Percentiles rank a stretch among this genome's conserved stretches.
Evolutionary conservation across 129 eudicot species (phyloP).

Genomic region (Calendula officinalis): DNA sequence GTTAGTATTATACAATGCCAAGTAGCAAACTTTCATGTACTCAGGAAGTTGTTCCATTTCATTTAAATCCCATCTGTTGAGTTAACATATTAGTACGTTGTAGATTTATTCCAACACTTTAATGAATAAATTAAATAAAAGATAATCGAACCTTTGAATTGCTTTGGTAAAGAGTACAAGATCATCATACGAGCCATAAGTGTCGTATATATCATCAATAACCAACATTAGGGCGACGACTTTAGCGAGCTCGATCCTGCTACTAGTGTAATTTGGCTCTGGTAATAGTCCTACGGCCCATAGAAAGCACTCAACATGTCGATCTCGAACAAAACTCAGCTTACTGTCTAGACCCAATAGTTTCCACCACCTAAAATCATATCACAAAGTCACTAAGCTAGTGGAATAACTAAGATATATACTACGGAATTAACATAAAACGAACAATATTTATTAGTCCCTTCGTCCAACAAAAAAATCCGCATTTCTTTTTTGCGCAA

Average conservation of each 20-base stretch:
- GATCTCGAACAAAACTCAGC: constrained; percentile 41
- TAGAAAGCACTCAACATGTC: constrained; percentile 46
- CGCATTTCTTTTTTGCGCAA: too few species aligned
- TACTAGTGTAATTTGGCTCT: constrained; percentile 31
- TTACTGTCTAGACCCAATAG: constrained; percentile 40
- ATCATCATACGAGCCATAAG: constrained; percentile 48
- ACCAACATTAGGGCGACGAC: constrained; percentile 38
- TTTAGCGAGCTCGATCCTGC: constrained; percentile 47
- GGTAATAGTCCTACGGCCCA: constrained; percentile 53
- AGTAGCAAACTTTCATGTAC: constrained; percentile 55
- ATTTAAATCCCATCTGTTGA: constrained; percentile 50
- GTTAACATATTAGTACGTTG: neutral
- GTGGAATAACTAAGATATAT: too few species aligned
- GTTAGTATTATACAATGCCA: constrained; percentile 43
- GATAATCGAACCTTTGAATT: constrained; percentile 39
- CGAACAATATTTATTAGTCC: too few species aligned
- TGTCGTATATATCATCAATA: constrained; percentile 58
- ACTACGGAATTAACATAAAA: too few species aligned
- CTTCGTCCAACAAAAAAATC: too few species aligned
- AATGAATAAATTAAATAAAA: neutral
- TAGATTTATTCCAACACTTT: neutral
- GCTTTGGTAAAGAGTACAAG: constrained; percentile 54
- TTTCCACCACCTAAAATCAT: constrained; percentile 52
- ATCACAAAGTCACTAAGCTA: too few species aligned
- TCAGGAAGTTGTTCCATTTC: constrained; percentile 45